These are phyloP conservation scores for Fusarium secorum DNA, from an alignment of 2,329 filamentous ascomycete species.

Conservation along the genomic window DNA sequence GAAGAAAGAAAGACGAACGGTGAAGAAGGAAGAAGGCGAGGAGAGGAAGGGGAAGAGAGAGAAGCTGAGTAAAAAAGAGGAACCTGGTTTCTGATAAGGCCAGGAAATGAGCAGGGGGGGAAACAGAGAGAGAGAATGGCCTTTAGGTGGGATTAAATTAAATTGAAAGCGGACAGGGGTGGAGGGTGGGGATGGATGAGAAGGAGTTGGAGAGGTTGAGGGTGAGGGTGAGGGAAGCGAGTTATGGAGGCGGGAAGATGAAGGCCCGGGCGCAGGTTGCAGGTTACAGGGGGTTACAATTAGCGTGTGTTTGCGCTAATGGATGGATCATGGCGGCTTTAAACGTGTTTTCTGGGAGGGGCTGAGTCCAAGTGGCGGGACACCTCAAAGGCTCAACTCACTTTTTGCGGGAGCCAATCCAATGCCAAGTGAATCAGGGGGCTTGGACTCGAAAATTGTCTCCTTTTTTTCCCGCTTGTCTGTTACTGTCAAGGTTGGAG, in stretches of 20 bases:
- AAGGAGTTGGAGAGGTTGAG: neutral
- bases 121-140: neutral
- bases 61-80: constrained; percentile 24
- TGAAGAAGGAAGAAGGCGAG: constrained; percentile 17
- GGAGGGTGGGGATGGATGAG: neutral
- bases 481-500: neutral
- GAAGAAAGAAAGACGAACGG: constrained; percentile 28
- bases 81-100: constrained; percentile 29
- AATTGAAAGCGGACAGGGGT: constrained; percentile 29
- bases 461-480: neutral
- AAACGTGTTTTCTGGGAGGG: constrained; percentile 12
- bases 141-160: constrained; percentile 27
- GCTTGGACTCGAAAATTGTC: neutral
- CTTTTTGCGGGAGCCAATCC: neutral
- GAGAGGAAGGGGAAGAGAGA: constrained; percentile 5
- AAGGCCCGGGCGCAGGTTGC: constrained; percentile 15
- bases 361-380: constrained; percentile 13
- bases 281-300: constrained; percentile 5
- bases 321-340: constrained; percentile 2
- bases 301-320: neutral
- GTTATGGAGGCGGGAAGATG: constrained; percentile 23
- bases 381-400: neutral
- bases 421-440: constrained; percentile 28
- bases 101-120: constrained; percentile 17
- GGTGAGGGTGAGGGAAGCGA: neutral